phyloP scores from a whole-genome alignment of 306 rosid genomes.

The Carpinus viminea region DNA sequence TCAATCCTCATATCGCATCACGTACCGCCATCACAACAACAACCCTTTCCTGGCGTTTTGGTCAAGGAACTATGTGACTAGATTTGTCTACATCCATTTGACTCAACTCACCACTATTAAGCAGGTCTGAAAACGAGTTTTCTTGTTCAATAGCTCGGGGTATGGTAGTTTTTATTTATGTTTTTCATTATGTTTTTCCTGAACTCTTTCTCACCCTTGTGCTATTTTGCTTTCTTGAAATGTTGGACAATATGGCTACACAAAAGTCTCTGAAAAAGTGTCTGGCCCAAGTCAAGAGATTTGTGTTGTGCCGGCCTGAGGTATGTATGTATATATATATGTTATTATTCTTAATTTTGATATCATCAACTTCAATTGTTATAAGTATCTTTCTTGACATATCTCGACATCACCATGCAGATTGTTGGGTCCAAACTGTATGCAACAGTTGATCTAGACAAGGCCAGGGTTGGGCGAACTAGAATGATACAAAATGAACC shows the following conservation, averaged over 20 bases:
- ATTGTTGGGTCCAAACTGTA: conserved; percentile 64
- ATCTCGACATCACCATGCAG: conserved; percentile 30
- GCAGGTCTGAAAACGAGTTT: no score
- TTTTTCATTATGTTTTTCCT: neutral
- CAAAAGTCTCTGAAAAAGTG: conserved; percentile 45
- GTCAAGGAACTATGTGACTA: no score
- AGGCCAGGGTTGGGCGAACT: conserved; percentile 59
- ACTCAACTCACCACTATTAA: no score
- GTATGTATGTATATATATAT: no score
- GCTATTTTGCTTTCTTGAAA: neutral
- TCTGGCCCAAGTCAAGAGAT: conserved; percentile 58
- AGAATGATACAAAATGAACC: conserved; percentile 43
- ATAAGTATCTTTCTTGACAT: neutral
- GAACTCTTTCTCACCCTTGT: neutral
- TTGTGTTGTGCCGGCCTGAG: conserved; percentile 62
- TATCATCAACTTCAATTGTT: neutral
- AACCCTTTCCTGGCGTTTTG: no score
- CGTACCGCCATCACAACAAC: no score
- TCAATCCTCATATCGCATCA: no score
- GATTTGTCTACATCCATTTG: no score
- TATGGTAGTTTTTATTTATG: no score
- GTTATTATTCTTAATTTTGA: neutral
- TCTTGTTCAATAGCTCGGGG: no score
- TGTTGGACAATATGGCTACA: conserved; percentile 1
- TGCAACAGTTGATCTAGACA: conserved; percentile 83